Percentiles rank a stretch among this genome's conserved stretches.
phyloP scores from a whole-genome alignment of 768 basidiomycete genomes.

The Russula brevipes region DNA sequence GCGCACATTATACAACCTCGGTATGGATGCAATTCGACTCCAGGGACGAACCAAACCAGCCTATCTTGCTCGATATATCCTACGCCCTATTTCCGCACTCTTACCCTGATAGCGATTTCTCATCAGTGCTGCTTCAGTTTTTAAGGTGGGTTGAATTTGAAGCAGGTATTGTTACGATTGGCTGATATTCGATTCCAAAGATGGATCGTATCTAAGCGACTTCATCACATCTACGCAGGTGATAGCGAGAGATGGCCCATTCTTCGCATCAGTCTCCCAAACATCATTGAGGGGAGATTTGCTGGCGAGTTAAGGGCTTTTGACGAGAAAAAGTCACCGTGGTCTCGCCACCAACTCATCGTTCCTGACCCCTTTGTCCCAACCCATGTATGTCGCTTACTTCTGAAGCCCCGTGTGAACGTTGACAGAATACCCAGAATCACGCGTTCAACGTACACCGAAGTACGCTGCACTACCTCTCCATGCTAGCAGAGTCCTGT shows the following conservation, averaged over 20 bases:
- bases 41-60: not conserved
- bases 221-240: constrained; percentile 6
- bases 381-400: constrained; percentile 13
- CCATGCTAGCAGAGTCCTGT: constrained; percentile 13
- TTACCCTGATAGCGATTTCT: constrained; percentile 7
- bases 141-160: constrained; percentile 17
- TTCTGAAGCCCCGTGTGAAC: not conserved
- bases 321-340: constrained; percentile 6
- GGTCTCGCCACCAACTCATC: constrained; percentile 24
- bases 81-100: constrained; percentile 5
- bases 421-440: constrained; percentile 11
- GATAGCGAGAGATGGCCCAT: constrained; percentile 14
- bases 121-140: constrained; percentile 12
- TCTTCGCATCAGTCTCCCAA: constrained; percentile 9
- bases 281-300: not conserved
- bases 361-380: constrained; percentile 22
- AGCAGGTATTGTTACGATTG: too few relatives aligned
- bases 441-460: constrained; percentile 23
- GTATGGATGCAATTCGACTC: constrained; percentile 17
- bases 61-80: constrained; percentile 17
- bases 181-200: constrained; percentile 3
- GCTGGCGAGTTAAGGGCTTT: constrained; percentile 8
- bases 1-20: constrained; percentile 5
- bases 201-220: constrained; percentile 19
- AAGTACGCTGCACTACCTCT: constrained; percentile 17